Evolutionary conservation across 345 rosid genomes (phyloP), one percentile per base, ranked within the genome.

Genomic region (Gossypium bickii): DNA sequence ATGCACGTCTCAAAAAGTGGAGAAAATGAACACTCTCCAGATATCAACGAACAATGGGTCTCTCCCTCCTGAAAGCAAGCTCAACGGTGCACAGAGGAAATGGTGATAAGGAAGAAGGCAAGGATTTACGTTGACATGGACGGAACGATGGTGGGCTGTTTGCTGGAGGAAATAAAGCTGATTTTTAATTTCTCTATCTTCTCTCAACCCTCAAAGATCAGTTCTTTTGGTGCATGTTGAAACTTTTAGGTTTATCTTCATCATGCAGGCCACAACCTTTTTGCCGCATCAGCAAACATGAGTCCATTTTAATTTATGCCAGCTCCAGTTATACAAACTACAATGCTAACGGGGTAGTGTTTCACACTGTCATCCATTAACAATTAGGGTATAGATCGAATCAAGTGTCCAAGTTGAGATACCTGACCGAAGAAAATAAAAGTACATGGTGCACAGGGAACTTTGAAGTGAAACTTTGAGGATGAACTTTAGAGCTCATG

Each of bases 401-500:
- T 17, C 59, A 16, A 15, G 47, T 29, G 60, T 69, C 60, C 4
- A 17, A 24, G 25, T 20, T 20, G 18, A 41, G 52, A 71, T 71
- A 57, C n/a, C 52, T n/a, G 47, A 57, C 49, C 3, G 53, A 41
- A 56, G 18, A 20, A 71, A 71, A 13, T 56, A 56, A 56, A 71
- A 58, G 56, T 44, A 11, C 24, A 22, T 0, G 9, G 56, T 25
- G 55, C 75, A 58, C 55, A 24, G 44, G 29, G 75, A 44, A 72
- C 75, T 44, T 59, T 22, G 24, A 25, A 58, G 44, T 59, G 15
- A 56, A 59, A 43, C 11, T 60, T 60, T 5, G 53, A 60, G 64
- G 66, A 60, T 20, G 56, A 24, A 7, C 25, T 43, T 43, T 44
- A 29, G 24, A 44, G 22, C 82, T 89, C 88, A 89, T 29, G 80